Evolutionary conservation across 2,329 filamentous ascomycete genomes (phyloP).

Genomic region (Sarocladium brachiariae): DNA sequence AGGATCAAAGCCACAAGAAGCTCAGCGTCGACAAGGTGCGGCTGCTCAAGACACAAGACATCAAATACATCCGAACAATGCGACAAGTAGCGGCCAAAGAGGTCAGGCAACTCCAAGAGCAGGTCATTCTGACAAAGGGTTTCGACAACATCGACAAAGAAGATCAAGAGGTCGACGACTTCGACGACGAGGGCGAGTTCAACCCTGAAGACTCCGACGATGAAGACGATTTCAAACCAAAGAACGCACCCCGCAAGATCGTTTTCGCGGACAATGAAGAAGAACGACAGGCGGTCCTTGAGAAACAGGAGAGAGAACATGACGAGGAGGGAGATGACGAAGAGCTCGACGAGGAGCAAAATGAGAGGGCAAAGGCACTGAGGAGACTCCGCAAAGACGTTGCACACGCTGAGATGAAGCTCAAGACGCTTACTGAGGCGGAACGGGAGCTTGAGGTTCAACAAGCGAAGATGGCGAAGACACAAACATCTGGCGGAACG

Average conservation of each 20-base stretch:
- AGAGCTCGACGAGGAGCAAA: conserved; percentile 24
- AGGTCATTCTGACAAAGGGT: conserved; percentile 37
- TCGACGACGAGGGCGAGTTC: conserved; percentile 18
- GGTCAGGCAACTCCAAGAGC: conserved; percentile 46
- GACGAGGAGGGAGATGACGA: conserved; percentile 17
- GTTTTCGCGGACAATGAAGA: conserved; percentile 41
- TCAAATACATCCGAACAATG: conserved; percentile 58
- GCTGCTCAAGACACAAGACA: conserved; percentile 62
- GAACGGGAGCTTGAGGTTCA: conserved; percentile 53
- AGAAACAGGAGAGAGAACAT: conserved; percentile 25
- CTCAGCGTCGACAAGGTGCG: conserved; percentile 52
- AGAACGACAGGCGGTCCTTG: conserved; percentile 25
- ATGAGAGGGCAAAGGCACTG: conserved; percentile 34
- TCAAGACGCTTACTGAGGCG: conserved; percentile 46
- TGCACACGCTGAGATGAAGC: conserved; percentile 40
- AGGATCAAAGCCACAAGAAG: conserved; percentile 49
- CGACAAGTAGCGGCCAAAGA: conserved; percentile 54
- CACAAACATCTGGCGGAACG: conserved; percentile 50
- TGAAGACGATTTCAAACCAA: conserved; percentile 23
- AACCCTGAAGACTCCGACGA: conserved; percentile 25
- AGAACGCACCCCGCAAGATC: conserved; percentile 38
- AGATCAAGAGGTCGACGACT: conserved; percentile 23
- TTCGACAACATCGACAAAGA: conserved; percentile 31
- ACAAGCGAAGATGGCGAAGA: conserved; percentile 59
- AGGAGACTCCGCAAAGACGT: conserved; percentile 31